Base-by-base conservation (phyloP, 2,329 filamentous ascomycete species). In the Alternaria brassicicola region DNA sequence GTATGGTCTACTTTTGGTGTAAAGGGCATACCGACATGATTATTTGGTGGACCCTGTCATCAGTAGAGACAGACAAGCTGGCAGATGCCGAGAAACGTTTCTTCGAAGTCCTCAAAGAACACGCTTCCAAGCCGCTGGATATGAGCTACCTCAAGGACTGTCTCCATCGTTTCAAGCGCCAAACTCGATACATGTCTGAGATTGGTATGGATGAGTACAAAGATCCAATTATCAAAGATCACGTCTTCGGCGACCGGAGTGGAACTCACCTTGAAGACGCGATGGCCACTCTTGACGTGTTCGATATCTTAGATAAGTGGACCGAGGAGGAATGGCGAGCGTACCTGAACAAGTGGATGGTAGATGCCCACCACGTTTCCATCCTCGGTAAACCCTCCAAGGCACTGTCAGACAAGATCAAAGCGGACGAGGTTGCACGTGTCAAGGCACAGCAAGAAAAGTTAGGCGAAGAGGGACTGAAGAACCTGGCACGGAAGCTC, bases 101-200 rank as follows among this genome's bases (percentile, higher is more conserved):
- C 45, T 90, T 96, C 61, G 87, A 93, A 56, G 83, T 99, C 9
- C 84, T 99, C 26, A 87, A 88, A 61, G 91, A 96, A 51, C 91
- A 94, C 12, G 89, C 90, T 28, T 85, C 85, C 0, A 92, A 92
- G 62, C 88, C 91, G 2, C 80, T 99, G 3, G 92, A 99, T 66
- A 92, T 98, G 89, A 83, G 84, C 1, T 99, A 99, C 74, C 85
- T 99, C 80, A 86, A 86, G 45, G 93, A 97, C 66, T 97, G 93
- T 75, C 88, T 99, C 47, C 86, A 86, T 67, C 86, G 93, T 55
- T 91, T 95, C 76, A 87, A 88, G 62, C 87, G 93, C 45, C 91
- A 93, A 70, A 85, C 92, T 70, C 93, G 93, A 74, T 94, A 91
- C 66, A 86, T 89, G 41, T 91, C 92, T 0, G 95, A 99, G 77